Evolutionary conservation across 345 rosid species (phyloP).

Genomic region (Pistacia integerrima): DNA sequence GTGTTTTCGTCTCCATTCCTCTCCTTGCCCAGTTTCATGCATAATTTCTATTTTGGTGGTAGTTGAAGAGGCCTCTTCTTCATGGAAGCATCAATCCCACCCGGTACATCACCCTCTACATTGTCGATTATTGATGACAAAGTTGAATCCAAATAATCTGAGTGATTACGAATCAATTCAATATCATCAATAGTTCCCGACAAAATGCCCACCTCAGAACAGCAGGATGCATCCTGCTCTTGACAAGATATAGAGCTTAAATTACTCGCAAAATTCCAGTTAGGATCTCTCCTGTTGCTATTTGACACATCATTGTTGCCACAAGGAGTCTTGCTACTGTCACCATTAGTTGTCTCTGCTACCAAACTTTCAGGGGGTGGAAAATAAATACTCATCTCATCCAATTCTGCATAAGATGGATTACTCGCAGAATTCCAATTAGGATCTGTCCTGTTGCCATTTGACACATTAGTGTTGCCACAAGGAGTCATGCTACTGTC

Average conservation of each 20-base stretch:
- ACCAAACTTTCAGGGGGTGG: not conserved
- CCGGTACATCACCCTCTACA: not conserved
- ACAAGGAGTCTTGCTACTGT: not conserved
- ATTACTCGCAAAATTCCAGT: no score
- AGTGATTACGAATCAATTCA: conserved; percentile 20
- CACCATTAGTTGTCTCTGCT: not conserved
- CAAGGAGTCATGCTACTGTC: conserved; percentile 5
- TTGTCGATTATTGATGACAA: not conserved
- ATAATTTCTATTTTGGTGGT: conserved; percentile 1
- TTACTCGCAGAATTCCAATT: not conserved
- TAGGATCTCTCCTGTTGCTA: not conserved
- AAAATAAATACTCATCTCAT: no score
- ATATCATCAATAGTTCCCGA: conserved; percentile 13
- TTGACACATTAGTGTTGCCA: not conserved
- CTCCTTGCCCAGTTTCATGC: not conserved
- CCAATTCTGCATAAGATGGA: no score
- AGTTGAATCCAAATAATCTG: conserved; percentile 14
- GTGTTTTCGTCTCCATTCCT: not conserved
- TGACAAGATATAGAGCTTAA: not conserved
- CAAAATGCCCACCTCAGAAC: not conserved
- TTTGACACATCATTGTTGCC: not conserved
- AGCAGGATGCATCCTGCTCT: not conserved
- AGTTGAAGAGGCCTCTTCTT: conserved; percentile 4
- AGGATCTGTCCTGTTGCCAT: not conserved
- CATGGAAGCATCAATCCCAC: conserved; percentile 5